Evolutionary conservation across 129 eudicot genomes (phyloP), one percentile per base, ranked within the genome.

Genomic region (Escallonia rubra): DNA sequence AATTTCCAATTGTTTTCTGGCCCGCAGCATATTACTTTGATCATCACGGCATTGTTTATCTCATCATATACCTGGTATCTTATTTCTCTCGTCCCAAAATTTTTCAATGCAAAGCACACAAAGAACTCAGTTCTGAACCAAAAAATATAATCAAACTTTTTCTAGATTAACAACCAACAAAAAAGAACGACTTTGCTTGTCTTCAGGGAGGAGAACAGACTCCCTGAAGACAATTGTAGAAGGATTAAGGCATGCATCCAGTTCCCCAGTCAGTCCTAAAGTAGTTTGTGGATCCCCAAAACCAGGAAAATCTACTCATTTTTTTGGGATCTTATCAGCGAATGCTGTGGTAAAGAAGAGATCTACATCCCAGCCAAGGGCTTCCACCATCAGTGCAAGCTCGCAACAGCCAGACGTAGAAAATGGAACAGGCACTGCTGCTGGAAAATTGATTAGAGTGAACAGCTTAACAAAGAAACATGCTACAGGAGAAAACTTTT

Each of bases 201-300:
- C n/a, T n/a, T n/a, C n/a, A n/a, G n/a, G n/a, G n/a, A n/a, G n/a
- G n/a, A n/a, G n/a, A n/a, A n/a, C n/a, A n/a, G n/a, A n/a, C n/a
- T n/a, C n/a, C n/a, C n/a, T 94, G 49, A 89, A 83, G 81, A 94
- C 92, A 47, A 74, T 89, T 10, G 99, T 89, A 82, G 99, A 93
- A 59, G 92, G 96, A 45, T 64, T 93, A 63, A 93, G 89, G 85
- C 75, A 79, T 8, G 74, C 45, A 41, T 67, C 97, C 39, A 70
- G 46, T 70, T 46, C 39, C 67, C 50, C 77, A 5, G 47, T 42
- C 16, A 67, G 67, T 71, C 52, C 74, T 6, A 75, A 72, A 44
- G 11, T 40, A 41, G 10, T 61, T 59, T 68, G 46, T 68, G 84
- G 87, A 73, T 65, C 83, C 63, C 78, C 83, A 48, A 88, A 76